Base-by-base conservation (phyloP, 495 filamentous ascomycete genomes). In the Cairneyella variabilis region DNA sequence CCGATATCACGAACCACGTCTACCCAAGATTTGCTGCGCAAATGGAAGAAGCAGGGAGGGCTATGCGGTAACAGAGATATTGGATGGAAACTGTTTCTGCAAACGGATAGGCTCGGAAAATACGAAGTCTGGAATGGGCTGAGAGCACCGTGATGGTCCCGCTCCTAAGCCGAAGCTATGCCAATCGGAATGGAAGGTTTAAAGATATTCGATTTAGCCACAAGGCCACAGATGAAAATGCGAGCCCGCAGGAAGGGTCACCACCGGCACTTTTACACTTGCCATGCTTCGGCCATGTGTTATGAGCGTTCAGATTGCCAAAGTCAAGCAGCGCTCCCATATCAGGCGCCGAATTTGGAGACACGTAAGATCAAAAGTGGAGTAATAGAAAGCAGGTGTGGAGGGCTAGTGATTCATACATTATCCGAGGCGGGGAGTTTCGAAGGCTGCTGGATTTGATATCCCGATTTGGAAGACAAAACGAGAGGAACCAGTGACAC, bases 61-160 rank as follows among this genome's bases (percentile, higher is more conserved):
- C 38, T 36, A 11, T 45, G 25, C 12, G 18, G 14, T 21, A 38
- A n/a, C 42, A 21, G 41, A 51, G 27, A 17, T 40, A 30, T 40
- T 55, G 54, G 32, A 64, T 60, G 61, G 61, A 64, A 64, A 60
- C 10, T 51, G 49, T 64, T 64, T 55, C 61, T 64, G 17, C 12
- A 60, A 60, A 60, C 32, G 61, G 61, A 64, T 57, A 54, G 53
- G 50, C 27, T 25, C 25, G 34, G 36, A 27, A 30, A 12, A 43
- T 42, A 5, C 32, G 38, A 21, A 49, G 26, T 18, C 26, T 21
- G 26, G 43, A 7, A 25, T 44, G 16, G 42, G 28, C 30, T 16
- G 50, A 50, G 5, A 49, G n/a, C 50, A 51, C 43, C 40, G 12
- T 54, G 50, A 18, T 37, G 25, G 23, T 36, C 26, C 23, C 49